Base-by-base conservation (phyloP, 768 basidiomycete genomes). In the Panus rudis region DNA sequence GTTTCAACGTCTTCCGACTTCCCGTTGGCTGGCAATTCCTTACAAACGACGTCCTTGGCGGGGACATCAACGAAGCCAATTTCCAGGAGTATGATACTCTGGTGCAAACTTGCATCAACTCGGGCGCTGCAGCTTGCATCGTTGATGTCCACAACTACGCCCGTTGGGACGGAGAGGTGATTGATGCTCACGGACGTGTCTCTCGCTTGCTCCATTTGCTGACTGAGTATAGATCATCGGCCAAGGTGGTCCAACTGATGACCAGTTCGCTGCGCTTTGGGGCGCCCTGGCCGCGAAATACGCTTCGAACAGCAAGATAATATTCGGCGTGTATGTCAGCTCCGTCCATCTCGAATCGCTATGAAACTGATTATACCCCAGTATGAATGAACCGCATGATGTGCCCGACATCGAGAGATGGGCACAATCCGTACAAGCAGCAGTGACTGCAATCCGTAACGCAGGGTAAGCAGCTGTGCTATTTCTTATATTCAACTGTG, bases 341-440 rank as follows among this genome's bases (percentile, higher is more conserved):
- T n/a, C n/a, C n/a, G n/a, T n/a, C n/a, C n/a, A 5, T 33, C 26
- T 28, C 1, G 7, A 21, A 27, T 6, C 7, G 1, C 16, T 37
- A 21, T 27, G 14, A 8, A 13, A 34, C 39, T 39, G n/a, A 43
- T 13, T 3, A 6, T n/a, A 0, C 3, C 26, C 12, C 21, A 75
- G 73, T 21, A 78, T 80, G 77, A 81, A 81, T 48, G 79, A 81
- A 49, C 78, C 79, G 4, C 78, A 81, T 48, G 75, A 80, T 53
- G 55, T 77, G 4, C 72, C 73, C 7, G 55, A 67, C 45, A 73
- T 76, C 52, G 46, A 42, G 20, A 49, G 57, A 1, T 79, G 77
- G 77, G 77, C 75, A 5, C 56, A 46, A 12, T 59, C 73, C 1
- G 72, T 79, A 22, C 78, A 81, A 58, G 70, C 70, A n/a, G 75